Evolutionary conservation across 305 asterid genomes (phyloP).

Genomic region (Fraxinus sp.): DNA sequence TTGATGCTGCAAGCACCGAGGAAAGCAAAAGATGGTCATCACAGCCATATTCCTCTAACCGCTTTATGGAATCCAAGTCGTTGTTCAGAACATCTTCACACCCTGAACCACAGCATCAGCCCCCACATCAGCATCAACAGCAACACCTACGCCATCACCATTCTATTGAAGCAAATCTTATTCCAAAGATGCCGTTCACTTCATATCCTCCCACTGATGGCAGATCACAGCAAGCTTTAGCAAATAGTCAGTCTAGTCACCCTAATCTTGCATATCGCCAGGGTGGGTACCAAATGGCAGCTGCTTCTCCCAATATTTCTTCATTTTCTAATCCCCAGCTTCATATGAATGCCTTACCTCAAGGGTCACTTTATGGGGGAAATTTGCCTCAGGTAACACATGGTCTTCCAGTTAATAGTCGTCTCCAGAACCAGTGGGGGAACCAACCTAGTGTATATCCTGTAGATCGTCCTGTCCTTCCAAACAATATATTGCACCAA

Average conservation of each 20-base stretch:
- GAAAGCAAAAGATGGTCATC: conserved; percentile 62
- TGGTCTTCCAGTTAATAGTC: conserved; percentile 50
- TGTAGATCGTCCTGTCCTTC: conserved; percentile 51
- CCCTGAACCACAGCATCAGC: conserved; percentile 78
- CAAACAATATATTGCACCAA: conserved; percentile 51
- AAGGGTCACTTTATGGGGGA: conserved; percentile 60
- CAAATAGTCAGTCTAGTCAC: conserved; percentile 47
- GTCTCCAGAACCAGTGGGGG: conserved; percentile 56
- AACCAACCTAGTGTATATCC: conserved; percentile 45
- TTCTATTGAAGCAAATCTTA: conserved; percentile 63
- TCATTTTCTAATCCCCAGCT: conserved; percentile 55
- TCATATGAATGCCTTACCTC: conserved; percentile 51
- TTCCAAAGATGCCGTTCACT: conserved; percentile 63
- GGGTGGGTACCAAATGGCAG: conserved; percentile 45
- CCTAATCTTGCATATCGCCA: conserved; percentile 44
- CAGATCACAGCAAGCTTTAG: conserved; percentile 62
- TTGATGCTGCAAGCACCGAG: conserved; percentile 44
- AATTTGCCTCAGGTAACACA: conserved; percentile 63
- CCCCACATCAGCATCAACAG: conserved; percentile 38
- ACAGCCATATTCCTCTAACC: conserved; percentile 51
- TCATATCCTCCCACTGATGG: conserved; percentile 76
- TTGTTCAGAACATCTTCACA: conserved; percentile 78
- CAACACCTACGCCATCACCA: conserved; percentile 48
- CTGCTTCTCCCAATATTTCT: conserved; percentile 53
- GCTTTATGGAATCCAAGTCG: conserved; percentile 45